A percentile compares a stretch with the other conserved stretches of the same genome.
These are phyloP conservation scores for Erodium trifolium DNA, from an alignment of 441 rosid genomes.

Conservation along the genomic window DNA sequence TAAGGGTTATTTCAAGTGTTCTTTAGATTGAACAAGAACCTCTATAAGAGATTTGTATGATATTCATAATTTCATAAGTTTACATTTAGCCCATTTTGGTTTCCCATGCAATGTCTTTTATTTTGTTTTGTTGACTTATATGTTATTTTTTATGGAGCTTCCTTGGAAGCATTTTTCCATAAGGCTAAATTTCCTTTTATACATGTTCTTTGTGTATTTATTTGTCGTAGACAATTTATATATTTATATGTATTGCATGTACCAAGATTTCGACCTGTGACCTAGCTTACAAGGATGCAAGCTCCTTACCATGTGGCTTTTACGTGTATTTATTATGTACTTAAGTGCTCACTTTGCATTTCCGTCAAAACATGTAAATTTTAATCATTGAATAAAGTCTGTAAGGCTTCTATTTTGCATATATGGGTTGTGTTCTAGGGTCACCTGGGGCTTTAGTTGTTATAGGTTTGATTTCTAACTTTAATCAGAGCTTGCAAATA, in stretches of 20 bases:
- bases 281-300: background rate
- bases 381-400: background rate
- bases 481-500: background rate
- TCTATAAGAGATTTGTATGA: background rate
- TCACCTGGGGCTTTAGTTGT: constrained; percentile 9
- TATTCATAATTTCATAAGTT: background rate
- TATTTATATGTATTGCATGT: background rate
- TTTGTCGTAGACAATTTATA: background rate
- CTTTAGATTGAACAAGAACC: background rate
- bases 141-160: background rate
- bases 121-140: background rate
- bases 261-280: background rate
- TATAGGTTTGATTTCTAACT: constrained; percentile 3
- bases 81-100: background rate
- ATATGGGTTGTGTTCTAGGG: background rate
- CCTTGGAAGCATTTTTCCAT: background rate
- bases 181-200: background rate
- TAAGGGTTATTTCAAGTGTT: background rate
- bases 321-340: background rate
- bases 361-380: background rate
- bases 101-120: background rate
- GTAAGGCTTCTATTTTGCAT: background rate
- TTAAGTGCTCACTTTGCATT: background rate
- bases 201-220: background rate
- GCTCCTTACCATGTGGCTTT: background rate